Evolutionary conservation across 176 grass and related monocot genomes (phyloP).

Genomic region (Hsuehochloa calcarea): DNA sequence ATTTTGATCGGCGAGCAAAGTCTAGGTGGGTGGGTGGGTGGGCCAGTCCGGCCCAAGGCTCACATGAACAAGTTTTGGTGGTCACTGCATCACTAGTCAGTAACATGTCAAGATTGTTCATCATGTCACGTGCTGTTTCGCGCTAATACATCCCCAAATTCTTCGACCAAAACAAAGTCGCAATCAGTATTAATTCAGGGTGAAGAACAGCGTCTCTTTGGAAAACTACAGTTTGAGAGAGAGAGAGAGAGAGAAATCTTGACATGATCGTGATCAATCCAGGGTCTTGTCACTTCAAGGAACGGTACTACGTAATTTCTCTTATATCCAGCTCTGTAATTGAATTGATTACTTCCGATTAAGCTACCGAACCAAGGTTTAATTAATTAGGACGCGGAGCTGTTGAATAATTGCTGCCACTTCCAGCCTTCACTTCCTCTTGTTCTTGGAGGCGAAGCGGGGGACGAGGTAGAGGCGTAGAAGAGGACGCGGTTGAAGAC

Average conservation of each 20-base stretch:
- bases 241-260: background rate
- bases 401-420: background rate
- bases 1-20: background rate
- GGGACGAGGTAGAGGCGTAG: conserved; percentile 45
- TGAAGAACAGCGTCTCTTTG: background rate
- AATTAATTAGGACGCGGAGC: background rate
- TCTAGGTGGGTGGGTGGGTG: background rate
- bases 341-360: background rate
- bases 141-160: background rate
- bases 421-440: conserved; percentile 38
- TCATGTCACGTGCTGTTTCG: background rate
- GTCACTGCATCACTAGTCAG: background rate
- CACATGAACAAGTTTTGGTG: background rate
- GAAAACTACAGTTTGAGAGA: background rate
- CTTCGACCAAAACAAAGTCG: background rate
- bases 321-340: background rate
- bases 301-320: background rate
- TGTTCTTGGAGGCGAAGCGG: conserved; percentile 68
- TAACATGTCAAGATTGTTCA: background rate
- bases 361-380: background rate
- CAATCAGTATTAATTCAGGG: background rate
- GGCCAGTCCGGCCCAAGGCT: background rate
- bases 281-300: background rate
- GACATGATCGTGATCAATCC: background rate
- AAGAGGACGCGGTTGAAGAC: conserved; percentile 63